Evolutionary conservation across 2,329 filamentous ascomycete species (phyloP), one percentile per base, ranked within the genome.

Genomic region (Incumbomyces delicatus): DNA sequence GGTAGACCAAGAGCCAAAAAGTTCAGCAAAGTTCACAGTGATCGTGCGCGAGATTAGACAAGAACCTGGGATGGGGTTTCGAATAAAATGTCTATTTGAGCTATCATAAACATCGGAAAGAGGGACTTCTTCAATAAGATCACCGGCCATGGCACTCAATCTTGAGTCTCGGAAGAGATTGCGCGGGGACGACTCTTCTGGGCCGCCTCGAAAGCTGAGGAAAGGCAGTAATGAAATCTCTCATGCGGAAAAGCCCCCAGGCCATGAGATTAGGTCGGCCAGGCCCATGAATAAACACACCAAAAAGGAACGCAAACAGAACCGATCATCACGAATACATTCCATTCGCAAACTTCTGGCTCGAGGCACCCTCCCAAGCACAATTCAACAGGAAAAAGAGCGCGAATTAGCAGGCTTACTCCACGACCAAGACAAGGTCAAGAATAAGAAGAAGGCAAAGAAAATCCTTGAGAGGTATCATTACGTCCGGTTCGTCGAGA

Each of bases 401-500:
- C 71, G 78, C 37, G 78, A 78, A 41, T 59, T 82, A 18, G 67
- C 68, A 47, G 73, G 71, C 1, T 75, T 75, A 46, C 66, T 78
- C 57, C 70, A 72, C 44, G 78, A 81, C 52, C 60, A 82, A 43
- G 66, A 64, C 13, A 67, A 71, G 18, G 67, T 70, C 46, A 66
- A 71, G 47, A 60, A 62, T 18, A 70, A 73, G 44, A 68, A 75
- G 54, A 64, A 71, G 54, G 68, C 70, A 53, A 69, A 67, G 40
- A 72, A 74, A 50, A 73, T 80, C 66, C 79, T 81, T 49, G 68
- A 69, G 49, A 74, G 72, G 58, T 83, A 80, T 58, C 78, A 82
- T 58, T 80, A 80, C 63, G 72, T 81, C n/a, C 65, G 78, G n/a
- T 83, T 82, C 58, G 72, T 82, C 51, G 78, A 58, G 48, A 50